Base-by-base conservation (phyloP, 2,329 filamentous ascomycete genomes). In the Cryphonectria parasitica region DNA sequence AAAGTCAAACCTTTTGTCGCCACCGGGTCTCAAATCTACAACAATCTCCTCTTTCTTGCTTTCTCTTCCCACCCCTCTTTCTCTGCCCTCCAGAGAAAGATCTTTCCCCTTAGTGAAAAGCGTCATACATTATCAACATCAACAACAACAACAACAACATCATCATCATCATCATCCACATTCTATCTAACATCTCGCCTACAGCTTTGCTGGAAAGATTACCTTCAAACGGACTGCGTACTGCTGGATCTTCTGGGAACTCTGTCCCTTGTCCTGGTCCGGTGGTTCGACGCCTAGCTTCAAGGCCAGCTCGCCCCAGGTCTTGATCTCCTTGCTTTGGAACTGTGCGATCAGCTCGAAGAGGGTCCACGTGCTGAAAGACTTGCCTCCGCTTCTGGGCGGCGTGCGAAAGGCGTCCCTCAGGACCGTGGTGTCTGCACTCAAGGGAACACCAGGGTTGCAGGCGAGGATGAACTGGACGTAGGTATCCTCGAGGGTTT, bases 211-310 rank as follows among this genome's bases (percentile, higher is more conserved):
- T 49, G 39, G n/a, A 62, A n/a, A 19, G 4, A 25, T 67, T 81
- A 95, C 93, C 89, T 98, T 98, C 70, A 98, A 83, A 71, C 95
- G 88, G 63, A 98, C 95, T 60, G 93, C 94, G 83, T 97, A 98
- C 79, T 98, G 95, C 79, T 97, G 94, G 70, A 98, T 92, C 80
- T 97, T 97, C 78, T 98, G 95, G 1, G 92, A 90, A 79, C 94
- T 97, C 82, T 97, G 92, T 36, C 93, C 92, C 70, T 95, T 96
- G 71, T 92, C 89, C 34, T 90, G 85, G 71, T 93, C 91, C 2
- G 94, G 94, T 3, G 92, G 91, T 77, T 97, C 93, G 22, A 97
- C 95, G 13, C 95, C 95, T n/a, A 98, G 84, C 76, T 92, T 91
- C 67, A 95, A 88, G 0, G 93, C 95, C 75, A 98, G 79, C 78